These are phyloP conservation scores for Schwanniomyces sp. DNA, from an alignment of 805 yeast genomes.

Conservation along the genomic window DNA sequence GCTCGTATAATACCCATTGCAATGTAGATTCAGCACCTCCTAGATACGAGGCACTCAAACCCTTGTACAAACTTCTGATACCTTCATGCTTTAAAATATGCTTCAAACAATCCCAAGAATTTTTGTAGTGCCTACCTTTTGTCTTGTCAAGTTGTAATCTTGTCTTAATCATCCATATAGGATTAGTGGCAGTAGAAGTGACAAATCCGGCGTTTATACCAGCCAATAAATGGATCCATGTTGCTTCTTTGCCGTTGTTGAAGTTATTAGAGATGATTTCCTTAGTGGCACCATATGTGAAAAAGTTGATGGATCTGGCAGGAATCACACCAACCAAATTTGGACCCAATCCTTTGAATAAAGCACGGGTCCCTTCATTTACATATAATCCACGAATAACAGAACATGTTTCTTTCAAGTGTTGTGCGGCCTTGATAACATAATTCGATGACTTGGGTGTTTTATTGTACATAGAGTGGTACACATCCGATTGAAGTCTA, in stretches of 20 bases:
- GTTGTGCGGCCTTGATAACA: conserved; percentile 54
- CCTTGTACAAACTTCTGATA: conserved; percentile 74
- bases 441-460: conserved; percentile 40
- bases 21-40: conserved; percentile 92
- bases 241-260: conserved; percentile 73
- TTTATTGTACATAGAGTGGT: conserved; percentile 53
- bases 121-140: conserved; percentile 63
- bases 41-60: conserved; percentile 90
- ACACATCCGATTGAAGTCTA: conserved; percentile 87
- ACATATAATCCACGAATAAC: conserved; percentile 69
- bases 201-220: conserved; percentile 92
- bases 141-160: conserved; percentile 88
- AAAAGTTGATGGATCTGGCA: conserved; percentile 94
- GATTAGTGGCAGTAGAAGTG: conserved; percentile 95
- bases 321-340: conserved; percentile 97
- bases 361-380: conserved; percentile 79
- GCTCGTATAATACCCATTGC: conserved; percentile 97
- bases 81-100: conserved; percentile 79
- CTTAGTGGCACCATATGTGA: conserved; percentile 94
- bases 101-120: conserved; percentile 80
- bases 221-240: conserved; percentile 81
- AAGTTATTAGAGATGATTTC: conserved; percentile 65
- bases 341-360: conserved; percentile 95
- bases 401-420: conserved; percentile 77
- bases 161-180: conserved; percentile 96